A percentile compares a stretch with the other conserved stretches of the same genome.
Conservation (phyloP, 108 stramenopile genomes). For the Nannochloropsis gaditana region DNA sequence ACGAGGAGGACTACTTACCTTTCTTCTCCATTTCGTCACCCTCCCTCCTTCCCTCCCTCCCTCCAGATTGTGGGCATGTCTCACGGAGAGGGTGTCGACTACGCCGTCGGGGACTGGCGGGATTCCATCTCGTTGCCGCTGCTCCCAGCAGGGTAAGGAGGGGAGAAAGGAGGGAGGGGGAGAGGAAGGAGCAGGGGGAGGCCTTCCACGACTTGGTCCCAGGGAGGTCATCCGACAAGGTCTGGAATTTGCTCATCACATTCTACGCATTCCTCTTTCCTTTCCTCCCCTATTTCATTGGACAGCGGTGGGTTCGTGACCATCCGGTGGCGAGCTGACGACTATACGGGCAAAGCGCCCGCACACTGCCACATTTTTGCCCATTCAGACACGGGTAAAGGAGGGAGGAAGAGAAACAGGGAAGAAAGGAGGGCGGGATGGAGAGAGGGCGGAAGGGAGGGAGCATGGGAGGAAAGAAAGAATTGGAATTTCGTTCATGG, state of each 20-base stretch:
- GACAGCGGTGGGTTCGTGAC: conserved; percentile 27
- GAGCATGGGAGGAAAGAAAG: background rate
- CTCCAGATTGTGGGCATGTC: conserved; percentile 11
- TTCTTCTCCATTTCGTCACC: background rate
- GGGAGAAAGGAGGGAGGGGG: background rate
- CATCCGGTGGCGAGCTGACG: conserved; percentile 50
- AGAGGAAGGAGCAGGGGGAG: background rate
- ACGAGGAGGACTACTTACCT: background rate
- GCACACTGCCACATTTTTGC: conserved; percentile 57
- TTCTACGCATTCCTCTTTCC: background rate
- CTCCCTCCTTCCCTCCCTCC: background rate
- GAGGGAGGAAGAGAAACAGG: background rate
- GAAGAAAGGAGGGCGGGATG: background rate
- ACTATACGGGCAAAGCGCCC: conserved; percentile 51
- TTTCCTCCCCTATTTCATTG: background rate
- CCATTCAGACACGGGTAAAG: conserved; percentile 54
- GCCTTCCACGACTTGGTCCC: background rate
- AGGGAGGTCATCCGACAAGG: background rate
- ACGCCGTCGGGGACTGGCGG: conserved; percentile 53
- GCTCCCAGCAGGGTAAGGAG: conserved; percentile 45
- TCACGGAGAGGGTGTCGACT: conserved; percentile 37
- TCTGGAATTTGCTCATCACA: background rate
- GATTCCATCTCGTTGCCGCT: conserved; percentile 52
- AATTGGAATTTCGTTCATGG: background rate
- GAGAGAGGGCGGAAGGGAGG: background rate